Percentiles rank a stretch among this genome's conserved stretches.
These are phyloP conservation scores for Diddensiella transvaalensis DNA, from an alignment of 805 yeast genomes.

Conservation along the genomic window DNA sequence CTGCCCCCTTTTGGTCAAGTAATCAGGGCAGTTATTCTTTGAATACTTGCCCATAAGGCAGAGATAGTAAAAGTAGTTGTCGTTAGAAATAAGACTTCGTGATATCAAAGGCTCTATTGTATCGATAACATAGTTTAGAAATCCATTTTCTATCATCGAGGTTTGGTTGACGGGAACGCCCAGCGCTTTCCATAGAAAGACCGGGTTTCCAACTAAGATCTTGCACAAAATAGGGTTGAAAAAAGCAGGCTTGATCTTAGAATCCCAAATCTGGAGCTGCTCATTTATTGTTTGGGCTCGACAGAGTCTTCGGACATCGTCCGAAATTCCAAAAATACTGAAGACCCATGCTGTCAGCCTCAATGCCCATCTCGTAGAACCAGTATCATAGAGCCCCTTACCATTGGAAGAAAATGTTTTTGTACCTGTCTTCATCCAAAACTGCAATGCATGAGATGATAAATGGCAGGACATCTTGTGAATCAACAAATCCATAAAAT, in stretches of 20 bases:
- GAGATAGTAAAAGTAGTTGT: constrained; percentile 77
- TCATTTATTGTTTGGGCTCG: constrained; percentile 53
- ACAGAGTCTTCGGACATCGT: constrained; percentile 54
- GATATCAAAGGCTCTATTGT: constrained; percentile 73
- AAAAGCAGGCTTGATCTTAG: constrained; percentile 60
- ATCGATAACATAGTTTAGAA: constrained; percentile 66
- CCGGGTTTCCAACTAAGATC: constrained; percentile 70
- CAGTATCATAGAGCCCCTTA: constrained; percentile 66
- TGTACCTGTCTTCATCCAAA: constrained; percentile 66
- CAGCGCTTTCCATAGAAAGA: constrained; percentile 83
- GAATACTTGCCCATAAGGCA: constrained; percentile 60
- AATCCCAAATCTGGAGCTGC: constrained; percentile 63
- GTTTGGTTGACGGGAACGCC: constrained; percentile 91
- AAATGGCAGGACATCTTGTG: constrained; percentile 60
- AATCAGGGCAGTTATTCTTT: constrained; percentile 68
- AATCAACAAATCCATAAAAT: constrained; percentile 50
- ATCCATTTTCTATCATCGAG: constrained; percentile 69
- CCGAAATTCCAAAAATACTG: constrained; percentile 45
- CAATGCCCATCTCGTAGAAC: constrained; percentile 83
- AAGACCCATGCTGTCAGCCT: constrained; percentile 63
- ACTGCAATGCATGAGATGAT: constrained; percentile 78
- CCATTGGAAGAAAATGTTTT: constrained; percentile 53
- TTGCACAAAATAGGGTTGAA: constrained; percentile 67
- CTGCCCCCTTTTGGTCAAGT: constrained; percentile 59
- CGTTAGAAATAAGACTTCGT: constrained; percentile 59